A percentile compares a stretch with the other conserved stretches of the same genome.
These are phyloP conservation scores for Globisporangium cylindrosporum DNA, from an alignment of 352 stramenopile genomes.

Conservation along the genomic window DNA sequence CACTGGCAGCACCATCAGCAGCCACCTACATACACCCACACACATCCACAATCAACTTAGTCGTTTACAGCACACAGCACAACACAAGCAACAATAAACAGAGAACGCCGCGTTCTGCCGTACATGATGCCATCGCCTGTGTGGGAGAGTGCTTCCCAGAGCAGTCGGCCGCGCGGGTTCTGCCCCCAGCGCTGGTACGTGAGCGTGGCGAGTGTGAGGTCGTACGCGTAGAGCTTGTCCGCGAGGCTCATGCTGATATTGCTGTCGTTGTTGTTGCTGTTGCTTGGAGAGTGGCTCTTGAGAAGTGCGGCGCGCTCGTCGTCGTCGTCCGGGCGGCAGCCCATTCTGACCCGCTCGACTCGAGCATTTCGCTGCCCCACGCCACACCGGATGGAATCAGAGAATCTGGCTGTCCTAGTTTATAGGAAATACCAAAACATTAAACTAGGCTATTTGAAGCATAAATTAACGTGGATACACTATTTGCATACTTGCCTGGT, in stretches of 20 bases:
- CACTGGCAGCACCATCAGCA: conserved; percentile 53
- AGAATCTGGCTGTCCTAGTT: neutral
- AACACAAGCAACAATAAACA: neutral
- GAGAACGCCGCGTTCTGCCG: conserved; percentile 19
- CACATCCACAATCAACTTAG: neutral
- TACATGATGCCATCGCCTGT: conserved; percentile 84
- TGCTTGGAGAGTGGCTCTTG: neutral
- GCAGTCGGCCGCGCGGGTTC: conserved; percentile 35
- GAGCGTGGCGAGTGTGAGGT: conserved; percentile 69
- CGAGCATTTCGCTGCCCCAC: neutral
- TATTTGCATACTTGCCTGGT: neutral
- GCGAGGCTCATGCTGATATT: conserved; percentile 41
- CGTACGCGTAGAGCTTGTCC: conserved; percentile 66
- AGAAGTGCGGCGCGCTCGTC: conserved; percentile 16
- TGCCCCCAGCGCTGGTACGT: conserved; percentile 67
- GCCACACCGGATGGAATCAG: neutral
- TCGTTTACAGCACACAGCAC: neutral
- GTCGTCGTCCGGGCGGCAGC: neutral
- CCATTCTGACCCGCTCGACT: conserved; percentile 1
- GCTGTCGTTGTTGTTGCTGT: neutral
- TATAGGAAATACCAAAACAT: neutral
- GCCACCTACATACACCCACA: conserved; percentile 34
- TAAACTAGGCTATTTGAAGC: neutral
- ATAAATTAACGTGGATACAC: neutral
- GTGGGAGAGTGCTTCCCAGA: conserved; percentile 79